Evolutionary conservation across 495 filamentous ascomycete genomes (phyloP).

Genomic region (Aspergillus ellipticus): DNA sequence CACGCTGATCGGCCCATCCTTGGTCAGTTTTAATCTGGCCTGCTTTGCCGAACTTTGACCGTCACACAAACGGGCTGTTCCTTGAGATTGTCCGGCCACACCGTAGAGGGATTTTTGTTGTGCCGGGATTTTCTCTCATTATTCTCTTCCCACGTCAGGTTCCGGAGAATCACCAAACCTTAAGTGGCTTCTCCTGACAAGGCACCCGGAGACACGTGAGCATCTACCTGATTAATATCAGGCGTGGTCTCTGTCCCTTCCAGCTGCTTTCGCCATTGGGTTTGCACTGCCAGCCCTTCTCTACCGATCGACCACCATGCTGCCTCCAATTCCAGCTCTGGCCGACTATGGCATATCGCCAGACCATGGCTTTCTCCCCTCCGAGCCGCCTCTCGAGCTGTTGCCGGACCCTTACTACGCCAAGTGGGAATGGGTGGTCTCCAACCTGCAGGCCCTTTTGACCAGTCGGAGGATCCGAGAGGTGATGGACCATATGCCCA

Average conservation of each 20-base stretch:
- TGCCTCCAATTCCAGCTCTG: constrained; percentile 73
- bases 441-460: constrained; percentile 83
- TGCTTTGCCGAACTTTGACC: not conserved
- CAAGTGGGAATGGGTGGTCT: constrained; percentile 81
- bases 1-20: not conserved
- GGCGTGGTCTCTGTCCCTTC: not conserved
- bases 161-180: not conserved
- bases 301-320: constrained; percentile 51
- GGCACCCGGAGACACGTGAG: not conserved
- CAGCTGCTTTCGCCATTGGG: not conserved
- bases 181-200: not conserved
- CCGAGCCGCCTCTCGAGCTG: constrained; percentile 70
- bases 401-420: constrained; percentile 88
- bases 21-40: not conserved
- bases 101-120: not conserved
- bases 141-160: not conserved
- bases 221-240: not conserved
- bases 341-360: constrained; percentile 86
- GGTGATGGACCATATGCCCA: constrained; percentile 71
- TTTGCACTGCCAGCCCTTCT: not conserved
- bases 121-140: not conserved
- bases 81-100: not conserved
- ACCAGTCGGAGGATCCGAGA: constrained; percentile 75
- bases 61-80: not conserved
- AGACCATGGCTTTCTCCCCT: constrained; percentile 82